Percentiles rank a stretch among this genome's conserved stretches.
phyloP scores from a whole-genome alignment of 2,329 filamentous ascomycete genomes.

The Escovopsis sp. region DNA sequence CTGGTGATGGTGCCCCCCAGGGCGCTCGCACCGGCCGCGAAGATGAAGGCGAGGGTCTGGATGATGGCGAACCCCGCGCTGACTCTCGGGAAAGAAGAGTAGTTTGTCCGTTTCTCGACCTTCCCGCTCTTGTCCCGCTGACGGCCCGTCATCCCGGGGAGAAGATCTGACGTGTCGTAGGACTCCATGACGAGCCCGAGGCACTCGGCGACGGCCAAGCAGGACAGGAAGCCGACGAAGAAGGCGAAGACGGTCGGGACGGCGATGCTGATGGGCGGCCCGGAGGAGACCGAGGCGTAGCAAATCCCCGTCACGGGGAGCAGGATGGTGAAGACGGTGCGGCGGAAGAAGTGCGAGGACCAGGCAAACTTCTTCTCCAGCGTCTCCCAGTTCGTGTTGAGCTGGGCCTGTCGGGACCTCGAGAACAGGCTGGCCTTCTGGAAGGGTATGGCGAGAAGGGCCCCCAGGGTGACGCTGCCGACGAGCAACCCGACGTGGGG shows the following conservation, averaged over 20 bases:
- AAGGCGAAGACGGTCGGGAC: slow-evolving; percentile 52
- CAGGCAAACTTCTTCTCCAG: slow-evolving; percentile 48
- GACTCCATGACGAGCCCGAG: slow-evolving; percentile 67
- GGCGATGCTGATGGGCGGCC: slow-evolving; percentile 43
- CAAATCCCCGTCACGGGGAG: slow-evolving; percentile 52
- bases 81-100: slow-evolving; percentile 62
- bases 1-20: slow-evolving; percentile 54
- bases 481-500: slow-evolving; percentile 53
- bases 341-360: slow-evolving; percentile 58
- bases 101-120: slow-evolving; percentile 44
- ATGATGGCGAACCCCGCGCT: slow-evolving; percentile 55
- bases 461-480: slow-evolving; percentile 51
- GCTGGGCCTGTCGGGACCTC: slow-evolving; percentile 42
- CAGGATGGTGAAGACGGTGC: slow-evolving; percentile 49
- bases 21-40: slow-evolving; percentile 53
- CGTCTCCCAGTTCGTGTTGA: slow-evolving; percentile 52
- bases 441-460: slow-evolving; percentile 55
- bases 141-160: slow-evolving; percentile 51
- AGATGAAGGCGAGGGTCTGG: slow-evolving; percentile 54
- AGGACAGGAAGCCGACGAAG: slow-evolving; percentile 54
- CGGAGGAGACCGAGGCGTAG: slow-evolving; percentile 52
- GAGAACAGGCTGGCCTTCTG: slow-evolving; percentile 58
- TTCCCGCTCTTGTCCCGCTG: slow-evolving; percentile 27
- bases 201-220: slow-evolving; percentile 61
- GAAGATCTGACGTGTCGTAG: slow-evolving; percentile 67